Conservation (phyloP, 495 filamentous ascomycete genomes). For the Daldinia loculata region DNA sequence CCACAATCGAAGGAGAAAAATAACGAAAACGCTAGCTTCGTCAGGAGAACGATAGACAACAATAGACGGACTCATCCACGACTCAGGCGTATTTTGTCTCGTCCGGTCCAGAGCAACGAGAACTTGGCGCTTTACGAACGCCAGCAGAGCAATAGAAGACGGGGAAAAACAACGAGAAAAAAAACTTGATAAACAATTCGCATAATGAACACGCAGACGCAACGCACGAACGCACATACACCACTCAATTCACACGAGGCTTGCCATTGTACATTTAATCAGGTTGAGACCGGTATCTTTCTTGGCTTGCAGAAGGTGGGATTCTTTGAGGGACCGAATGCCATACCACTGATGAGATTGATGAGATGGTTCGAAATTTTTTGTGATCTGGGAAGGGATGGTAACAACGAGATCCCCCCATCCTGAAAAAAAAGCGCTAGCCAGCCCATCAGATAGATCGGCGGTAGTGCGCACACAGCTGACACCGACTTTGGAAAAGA, state of each 20-base stretch:
- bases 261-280: constrained; percentile 36
- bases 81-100: constrained; percentile 26
- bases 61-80: constrained; percentile 24
- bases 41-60: constrained; percentile 11
- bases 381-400: constrained; percentile 36
- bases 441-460: constrained; percentile 37
- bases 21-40: constrained; percentile 28
- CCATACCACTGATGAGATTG: too few species aligned
- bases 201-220: constrained; percentile 4
- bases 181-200: constrained; percentile 16
- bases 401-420: constrained; percentile 37
- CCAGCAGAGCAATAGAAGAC: constrained; percentile 35
- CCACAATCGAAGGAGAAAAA: constrained; percentile 22
- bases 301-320: constrained; percentile 40
- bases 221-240: constrained; percentile 17
- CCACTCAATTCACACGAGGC: constrained; percentile 25
- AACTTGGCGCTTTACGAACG: constrained; percentile 29
- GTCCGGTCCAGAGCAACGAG: constrained; percentile 21
- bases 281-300: constrained; percentile 25
- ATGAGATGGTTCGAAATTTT: constrained; percentile 19
- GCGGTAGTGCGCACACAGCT: constrained; percentile 28
- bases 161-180: not conserved
- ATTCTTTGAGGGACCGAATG: constrained; percentile 18
- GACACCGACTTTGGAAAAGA: constrained; percentile 40
- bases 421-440: constrained; percentile 23